phyloP scores from a whole-genome alignment of 345 rosid species.

The Turritis glabra region DNA sequence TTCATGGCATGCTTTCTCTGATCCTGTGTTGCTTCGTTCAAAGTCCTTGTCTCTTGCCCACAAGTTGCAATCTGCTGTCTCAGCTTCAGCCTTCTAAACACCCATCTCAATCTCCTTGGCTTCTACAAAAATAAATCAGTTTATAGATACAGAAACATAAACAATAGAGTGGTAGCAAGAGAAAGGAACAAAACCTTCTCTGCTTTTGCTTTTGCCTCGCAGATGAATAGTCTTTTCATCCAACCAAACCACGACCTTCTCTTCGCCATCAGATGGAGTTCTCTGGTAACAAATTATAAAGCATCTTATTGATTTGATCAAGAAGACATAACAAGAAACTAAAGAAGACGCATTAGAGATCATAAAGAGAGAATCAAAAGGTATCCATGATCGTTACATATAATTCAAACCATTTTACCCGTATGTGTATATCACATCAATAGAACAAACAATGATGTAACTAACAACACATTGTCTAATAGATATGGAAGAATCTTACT shows the following conservation, averaged over 20 bases:
- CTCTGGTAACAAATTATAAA: conserved; percentile 11
- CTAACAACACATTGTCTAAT: conserved; percentile 15
- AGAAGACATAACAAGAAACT: neutral
- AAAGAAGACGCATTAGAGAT: conserved; percentile 4
- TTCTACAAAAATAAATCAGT: conserved; percentile 37
- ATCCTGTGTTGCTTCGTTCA: conserved; percentile 62
- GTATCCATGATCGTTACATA: no score
- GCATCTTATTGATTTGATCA: conserved; percentile 12
- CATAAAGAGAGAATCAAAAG: conserved; percentile 10
- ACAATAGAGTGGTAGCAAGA: neutral
- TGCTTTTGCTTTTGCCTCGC: conserved; percentile 49
- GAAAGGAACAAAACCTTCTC: conserved; percentile 52
- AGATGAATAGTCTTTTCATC: conserved; percentile 56
- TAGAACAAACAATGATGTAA: conserved; percentile 16
- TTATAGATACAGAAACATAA: neutral
- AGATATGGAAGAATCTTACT: neutral
- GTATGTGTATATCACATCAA: neutral
- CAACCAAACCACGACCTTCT: conserved; percentile 62
- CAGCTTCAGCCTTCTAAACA: conserved; percentile 49
- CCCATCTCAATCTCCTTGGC: conserved; percentile 59
- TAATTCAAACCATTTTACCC: neutral
- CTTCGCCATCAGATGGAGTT: conserved; percentile 55
- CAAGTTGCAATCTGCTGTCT: conserved; percentile 52
- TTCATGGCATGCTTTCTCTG: conserved; percentile 77
- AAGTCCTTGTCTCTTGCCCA: conserved; percentile 40